Conservation (phyloP, 192 early-diverging fungal species). For the Backusella sp. region DNA sequence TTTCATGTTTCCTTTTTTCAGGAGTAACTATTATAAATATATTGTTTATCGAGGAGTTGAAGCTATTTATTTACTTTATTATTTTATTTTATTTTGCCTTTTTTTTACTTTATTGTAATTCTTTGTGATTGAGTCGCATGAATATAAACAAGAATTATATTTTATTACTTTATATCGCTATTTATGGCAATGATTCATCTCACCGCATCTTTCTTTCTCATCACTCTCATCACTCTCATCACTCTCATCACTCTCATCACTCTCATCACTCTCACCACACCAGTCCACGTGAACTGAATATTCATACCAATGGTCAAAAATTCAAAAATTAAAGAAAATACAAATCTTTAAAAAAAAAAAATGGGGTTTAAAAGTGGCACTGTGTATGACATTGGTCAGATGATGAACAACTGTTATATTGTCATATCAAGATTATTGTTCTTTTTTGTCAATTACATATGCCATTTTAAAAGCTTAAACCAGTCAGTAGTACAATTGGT, state of each 20-base stretch:
- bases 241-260: not conserved
- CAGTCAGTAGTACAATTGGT: not conserved
- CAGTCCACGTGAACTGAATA: not conserved
- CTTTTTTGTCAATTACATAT: not conserved
- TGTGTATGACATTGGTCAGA: not conserved
- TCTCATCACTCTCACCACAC: not conserved
- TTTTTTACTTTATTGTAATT: not conserved
- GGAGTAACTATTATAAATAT: not conserved
- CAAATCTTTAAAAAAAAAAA: not conserved
- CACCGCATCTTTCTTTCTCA: not conserved
- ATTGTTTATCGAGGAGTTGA: not conserved
- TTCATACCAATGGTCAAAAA: too few relatives aligned
- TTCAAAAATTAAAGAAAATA: not conserved
- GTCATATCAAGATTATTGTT: conserved; percentile 1
- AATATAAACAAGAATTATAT: not conserved
- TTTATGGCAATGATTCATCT: not conserved
- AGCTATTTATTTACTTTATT: not conserved
- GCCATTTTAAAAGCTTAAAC: not conserved
- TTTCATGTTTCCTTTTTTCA: not conserved
- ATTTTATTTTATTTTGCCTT: not conserved
- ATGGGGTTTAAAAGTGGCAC: not conserved
- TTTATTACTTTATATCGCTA: not conserved
- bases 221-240: too few relatives aligned
- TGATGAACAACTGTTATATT: not conserved
- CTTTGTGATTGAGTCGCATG: not conserved